Percentiles rank a stretch among this genome's conserved stretches.
phyloP scores from a whole-genome alignment of 768 basidiomycete genomes.

The Lactarius akahatsu region DNA sequence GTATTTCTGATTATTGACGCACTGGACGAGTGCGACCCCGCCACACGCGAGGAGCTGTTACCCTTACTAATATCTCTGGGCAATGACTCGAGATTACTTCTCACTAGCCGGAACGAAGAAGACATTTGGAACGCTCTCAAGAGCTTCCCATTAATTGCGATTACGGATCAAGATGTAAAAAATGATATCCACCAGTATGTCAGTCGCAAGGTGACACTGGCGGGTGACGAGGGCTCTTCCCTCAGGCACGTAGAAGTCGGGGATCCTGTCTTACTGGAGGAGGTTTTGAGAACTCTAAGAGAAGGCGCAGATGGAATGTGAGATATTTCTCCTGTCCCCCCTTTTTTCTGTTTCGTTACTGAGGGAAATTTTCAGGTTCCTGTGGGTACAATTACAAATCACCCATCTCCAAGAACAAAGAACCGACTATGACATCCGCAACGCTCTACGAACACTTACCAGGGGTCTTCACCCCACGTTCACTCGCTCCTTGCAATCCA shows the following conservation, averaged over 20 bases:
- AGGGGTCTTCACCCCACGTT: conserved; percentile 10
- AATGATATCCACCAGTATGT: conserved; percentile 13
- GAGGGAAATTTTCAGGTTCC: neutral
- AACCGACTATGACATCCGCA: conserved; percentile 13
- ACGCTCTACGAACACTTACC: neutral
- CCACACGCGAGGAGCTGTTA: conserved; percentile 6
- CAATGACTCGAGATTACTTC: neutral
- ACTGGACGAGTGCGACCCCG: conserved; percentile 12
- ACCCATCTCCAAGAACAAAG: conserved; percentile 16
- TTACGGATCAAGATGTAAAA: conserved; percentile 5
- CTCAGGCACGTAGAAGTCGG: conserved; percentile 1
- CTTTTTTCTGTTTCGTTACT: neutral
- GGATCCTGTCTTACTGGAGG: conserved; percentile 2
- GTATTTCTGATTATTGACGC: conserved; percentile 12
- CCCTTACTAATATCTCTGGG: conserved; percentile 1
- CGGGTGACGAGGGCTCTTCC: neutral
- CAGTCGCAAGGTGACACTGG: conserved; percentile 8
- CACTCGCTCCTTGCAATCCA: conserved; percentile 1
- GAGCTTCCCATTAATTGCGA: neutral
- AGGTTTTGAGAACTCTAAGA: neutral
- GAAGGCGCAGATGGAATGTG: conserved; percentile 18
- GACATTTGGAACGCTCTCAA: conserved; percentile 8
- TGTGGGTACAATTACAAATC: conserved; percentile 14
- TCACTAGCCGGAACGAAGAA: conserved; percentile 16
- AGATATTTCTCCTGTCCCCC: neutral